Evolutionary conservation across 139 green algal genomes (phyloP).

Genomic region (Zygnema cylindricum): DNA sequence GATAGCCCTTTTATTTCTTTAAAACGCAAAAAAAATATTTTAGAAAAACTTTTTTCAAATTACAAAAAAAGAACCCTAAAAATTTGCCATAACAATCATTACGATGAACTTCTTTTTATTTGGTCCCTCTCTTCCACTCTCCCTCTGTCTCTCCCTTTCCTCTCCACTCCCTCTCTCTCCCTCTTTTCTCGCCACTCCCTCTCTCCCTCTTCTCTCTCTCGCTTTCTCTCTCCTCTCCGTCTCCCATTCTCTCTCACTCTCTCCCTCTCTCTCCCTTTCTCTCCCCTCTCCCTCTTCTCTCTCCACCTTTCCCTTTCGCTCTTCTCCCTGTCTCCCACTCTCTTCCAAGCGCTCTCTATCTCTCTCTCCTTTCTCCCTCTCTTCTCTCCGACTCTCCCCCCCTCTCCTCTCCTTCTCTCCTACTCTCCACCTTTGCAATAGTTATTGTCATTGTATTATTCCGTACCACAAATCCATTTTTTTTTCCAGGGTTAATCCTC

Average conservation of each 20-base stretch:
- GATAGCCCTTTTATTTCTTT: no score
- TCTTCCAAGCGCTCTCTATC: no score
- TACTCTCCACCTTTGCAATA: no score
- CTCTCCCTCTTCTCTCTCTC: neutral
- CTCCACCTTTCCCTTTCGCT: neutral
- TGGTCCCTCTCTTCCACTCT: neutral
- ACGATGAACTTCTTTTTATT: neutral
- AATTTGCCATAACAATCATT: no score
- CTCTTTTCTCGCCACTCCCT: neutral
- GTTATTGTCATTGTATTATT: no score
- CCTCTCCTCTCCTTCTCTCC: no score
- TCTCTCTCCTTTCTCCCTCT: no score
- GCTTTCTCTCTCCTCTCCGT: neutral
- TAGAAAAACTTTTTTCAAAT: no score
- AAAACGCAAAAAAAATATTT: no score
- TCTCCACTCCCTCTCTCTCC: neutral
- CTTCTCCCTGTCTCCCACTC: neutral
- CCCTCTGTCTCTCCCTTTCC: conserved; percentile 8
- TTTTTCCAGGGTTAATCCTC: neutral
- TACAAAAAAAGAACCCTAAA: no score
- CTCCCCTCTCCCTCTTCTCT: neutral
- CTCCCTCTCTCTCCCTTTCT: conserved; percentile 13
- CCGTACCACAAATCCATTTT: no score
- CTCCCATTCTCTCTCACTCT: neutral
- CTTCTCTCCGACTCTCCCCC: no score